Conservation (phyloP, 148 eudicot species). For the Fagopyrum homotropicum region DNA sequence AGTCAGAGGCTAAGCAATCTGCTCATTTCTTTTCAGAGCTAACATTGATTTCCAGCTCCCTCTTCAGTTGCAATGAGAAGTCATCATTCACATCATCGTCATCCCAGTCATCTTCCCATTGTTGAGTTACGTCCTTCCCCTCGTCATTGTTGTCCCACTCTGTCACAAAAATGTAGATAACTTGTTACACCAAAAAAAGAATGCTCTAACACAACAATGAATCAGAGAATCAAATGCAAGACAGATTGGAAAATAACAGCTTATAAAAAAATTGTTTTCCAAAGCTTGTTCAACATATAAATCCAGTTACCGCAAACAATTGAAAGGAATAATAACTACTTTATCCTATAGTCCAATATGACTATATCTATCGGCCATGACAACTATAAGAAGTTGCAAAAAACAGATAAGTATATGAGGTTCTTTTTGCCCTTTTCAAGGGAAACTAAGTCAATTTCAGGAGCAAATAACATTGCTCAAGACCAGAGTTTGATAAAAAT, state of each 20-base stretch:
- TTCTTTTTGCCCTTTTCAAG: not conserved
- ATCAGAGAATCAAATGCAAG: not conserved
- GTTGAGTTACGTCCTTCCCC: slow-evolving; percentile 69
- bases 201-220: no score
- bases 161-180: slow-evolving; percentile 10
- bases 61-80: slow-evolving; percentile 69
- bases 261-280: not conserved
- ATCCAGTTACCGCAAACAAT: not conserved
- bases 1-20: not conserved
- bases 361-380: not conserved
- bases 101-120: slow-evolving; percentile 96
- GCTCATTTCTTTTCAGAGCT: slow-evolving; percentile 14
- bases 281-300: not conserved
- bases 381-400: not conserved
- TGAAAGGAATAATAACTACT: not conserved
- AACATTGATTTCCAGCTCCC: slow-evolving; percentile 56
- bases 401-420: not conserved
- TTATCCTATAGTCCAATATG: not conserved
- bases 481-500: not conserved
- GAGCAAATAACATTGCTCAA: not conserved
- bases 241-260: not conserved
- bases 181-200: not conserved
- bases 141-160: slow-evolving; percentile 77
- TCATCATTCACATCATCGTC: slow-evolving; percentile 84
- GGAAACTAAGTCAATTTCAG: not conserved